Evolutionary conservation across 306 rosid genomes (phyloP).

Genomic region (Quercus agrifolia): DNA sequence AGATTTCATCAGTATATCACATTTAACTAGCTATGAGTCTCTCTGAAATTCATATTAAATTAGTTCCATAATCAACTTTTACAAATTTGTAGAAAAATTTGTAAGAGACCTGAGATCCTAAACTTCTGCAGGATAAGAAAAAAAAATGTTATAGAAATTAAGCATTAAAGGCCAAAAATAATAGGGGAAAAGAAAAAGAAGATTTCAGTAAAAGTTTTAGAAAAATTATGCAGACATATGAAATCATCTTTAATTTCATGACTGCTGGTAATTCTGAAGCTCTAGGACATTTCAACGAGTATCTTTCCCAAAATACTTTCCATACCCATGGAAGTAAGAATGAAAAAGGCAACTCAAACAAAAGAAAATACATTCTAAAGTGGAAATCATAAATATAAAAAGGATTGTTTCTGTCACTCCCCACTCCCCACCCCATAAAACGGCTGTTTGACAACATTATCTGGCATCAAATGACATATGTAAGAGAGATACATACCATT

Average conservation of each 20-base stretch:
- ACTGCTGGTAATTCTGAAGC: conserved; percentile 1
- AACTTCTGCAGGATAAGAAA: not conserved
- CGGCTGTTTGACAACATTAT: not conserved
- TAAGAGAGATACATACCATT: conserved; percentile 55
- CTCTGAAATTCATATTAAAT: not conserved
- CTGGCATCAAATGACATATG: not conserved
- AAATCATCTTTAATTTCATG: conserved; percentile 13
- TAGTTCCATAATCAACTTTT: not conserved
- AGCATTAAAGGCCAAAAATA: not conserved
- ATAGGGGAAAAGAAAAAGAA: conserved; percentile 15
- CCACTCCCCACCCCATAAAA: not conserved
- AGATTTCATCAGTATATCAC: no score
- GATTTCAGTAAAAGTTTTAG: not conserved
- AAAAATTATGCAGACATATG: conserved; percentile 6
- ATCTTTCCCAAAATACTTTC: not conserved
- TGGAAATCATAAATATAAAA: not conserved
- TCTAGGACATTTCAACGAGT: not conserved
- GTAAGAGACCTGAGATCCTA: not conserved
- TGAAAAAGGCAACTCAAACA: not conserved
- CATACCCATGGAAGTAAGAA: not conserved
- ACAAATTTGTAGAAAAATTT: not conserved
- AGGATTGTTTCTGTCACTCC: not conserved
- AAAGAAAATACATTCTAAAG: not conserved
- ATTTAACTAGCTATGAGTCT: no score
- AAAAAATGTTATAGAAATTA: not conserved